Evolutionary conservation across 768 basidiomycete genomes (phyloP), one percentile per base, ranked within the genome.

Genomic region (Phlegmacium glaucopus): DNA sequence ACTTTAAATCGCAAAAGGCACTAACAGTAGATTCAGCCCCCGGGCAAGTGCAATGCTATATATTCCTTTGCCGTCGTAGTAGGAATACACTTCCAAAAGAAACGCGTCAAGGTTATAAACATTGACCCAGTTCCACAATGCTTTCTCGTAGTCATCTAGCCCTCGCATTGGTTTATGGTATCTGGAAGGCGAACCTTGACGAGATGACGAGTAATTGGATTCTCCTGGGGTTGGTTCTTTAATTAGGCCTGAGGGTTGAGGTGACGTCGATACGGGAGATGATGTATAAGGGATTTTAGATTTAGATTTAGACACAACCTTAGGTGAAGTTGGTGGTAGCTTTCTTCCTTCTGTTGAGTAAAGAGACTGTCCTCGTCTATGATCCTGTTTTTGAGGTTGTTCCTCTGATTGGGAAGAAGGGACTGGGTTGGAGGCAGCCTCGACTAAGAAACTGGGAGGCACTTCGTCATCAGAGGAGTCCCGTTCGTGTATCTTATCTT

Each of bases 41-140:
- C 90, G 78, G 8, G 89, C 79, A 16, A 99, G 76, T 10, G 90
- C 90, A 57, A 99, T 99, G 57, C 91, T 94, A 62, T 88, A 97
- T 29, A 97, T 87, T 1, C 96, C 96, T 63, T 96, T 96, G 18
- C 94, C 94, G 61, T 91, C 87, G 62, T 99, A 99, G 65, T 98
- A 99, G 38, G 78, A 76, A 66, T 99, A 98, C 32, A 91, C 91
- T 53, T 97, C 93, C 67, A 95, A 91, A 25, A 99, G 69, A 66
- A 94, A 99, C 7, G 83, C 85, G 60, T 99, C 96, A 32, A 99
- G 77, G 62, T 99, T 97, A 62, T 93, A 92, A 10, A 98, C 93
- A 62, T 99, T 99, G 49, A 97, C 93, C 96, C 96, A 99, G 48
- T 90, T 88, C 96, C 96, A 99, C 40, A 98, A 66, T 1, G 96